phyloP scores from a whole-genome alignment of 2,329 filamentous ascomycete genomes.

The Fusarium sp. region DNA sequence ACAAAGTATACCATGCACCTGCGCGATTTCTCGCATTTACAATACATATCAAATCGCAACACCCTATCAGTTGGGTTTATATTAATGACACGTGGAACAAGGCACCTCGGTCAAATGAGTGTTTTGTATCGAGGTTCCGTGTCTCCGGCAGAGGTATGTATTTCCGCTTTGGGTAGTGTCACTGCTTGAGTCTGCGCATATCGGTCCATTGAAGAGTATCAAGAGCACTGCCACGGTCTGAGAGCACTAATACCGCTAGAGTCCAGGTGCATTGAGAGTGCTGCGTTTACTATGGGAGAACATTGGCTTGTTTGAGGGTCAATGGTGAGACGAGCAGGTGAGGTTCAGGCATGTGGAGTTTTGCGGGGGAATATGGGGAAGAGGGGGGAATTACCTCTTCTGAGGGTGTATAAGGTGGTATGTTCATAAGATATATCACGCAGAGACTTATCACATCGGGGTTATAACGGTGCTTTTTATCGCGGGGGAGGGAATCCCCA shows the following conservation, averaged over 20 bases:
- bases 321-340: constrained; percentile 24
- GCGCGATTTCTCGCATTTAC: constrained; percentile 22
- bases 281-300: neutral
- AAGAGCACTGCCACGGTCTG: neutral
- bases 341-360: constrained; percentile 15
- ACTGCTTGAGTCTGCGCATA: neutral
- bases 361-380: constrained; percentile 30
- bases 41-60: constrained; percentile 1
- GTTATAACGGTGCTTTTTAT: neutral
- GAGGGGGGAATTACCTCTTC: neutral
- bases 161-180: neutral
- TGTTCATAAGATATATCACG: constrained; percentile 18
- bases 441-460: constrained; percentile 2
- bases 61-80: neutral
- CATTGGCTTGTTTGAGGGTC: neutral
- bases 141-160: constrained; percentile 4
- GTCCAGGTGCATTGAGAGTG: neutral
- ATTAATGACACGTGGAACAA: constrained; percentile 12
- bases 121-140: neutral
- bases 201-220: neutral
- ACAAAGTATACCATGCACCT: neutral
- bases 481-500: constrained; percentile 7
- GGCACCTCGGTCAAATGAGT: neutral
- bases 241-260: neutral
- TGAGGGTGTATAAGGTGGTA: constrained; percentile 2